Base-by-base conservation (phyloP, 176 grass and related monocot genomes). In the Oryza meyeriana region DNA sequence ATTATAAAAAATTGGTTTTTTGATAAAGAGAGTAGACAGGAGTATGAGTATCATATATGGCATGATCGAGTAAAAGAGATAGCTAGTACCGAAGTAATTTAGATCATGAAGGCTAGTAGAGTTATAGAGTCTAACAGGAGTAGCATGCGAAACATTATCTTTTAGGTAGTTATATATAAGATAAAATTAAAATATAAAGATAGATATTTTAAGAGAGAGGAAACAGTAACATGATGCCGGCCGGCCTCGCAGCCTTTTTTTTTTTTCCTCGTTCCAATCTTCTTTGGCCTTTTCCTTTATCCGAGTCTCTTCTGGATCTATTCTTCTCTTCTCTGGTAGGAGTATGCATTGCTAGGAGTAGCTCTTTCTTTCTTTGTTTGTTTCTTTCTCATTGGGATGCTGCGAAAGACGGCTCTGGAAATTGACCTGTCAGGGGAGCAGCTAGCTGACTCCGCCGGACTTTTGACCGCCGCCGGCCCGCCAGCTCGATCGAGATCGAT, bases 311-410 rank as follows among this genome's bases (percentile, higher is more conserved):
- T 59, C 22, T 22, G 6, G 18, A 20, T 22, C 48, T 52, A 17
- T 50, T 52, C 48, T 20, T 22, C 39, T 16, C 8, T 24, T 10
- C 55, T 59, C 55, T 10, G 22, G 22, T 59, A 55, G 50, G 47
- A 50, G 47, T 20, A 50, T 50, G 17, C 5, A 17, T 10, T 12
- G n/a, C n/a, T n/a, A n/a, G n/a, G n/a, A n/a, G n/a, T n/a, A n/a
- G n/a, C n/a, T n/a, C n/a, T n/a, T n/a, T n/a, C n/a, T n/a, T n/a
- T n/a, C n/a, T n/a, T n/a, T n/a, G n/a, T n/a, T n/a, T n/a, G n/a
- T 55, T 25, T 50, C 61, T 83, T 84, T 84, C 25, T 55, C 80
- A 22, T 76, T 20, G 82, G 82, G 72, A 84, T 84, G 72, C 82
- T 32, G 62, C 82, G 6, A 82, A 64, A 81, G 79, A 61, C 63